A percentile compares a stretch with the other conserved stretches of the same genome.
These are phyloP conservation scores for Syzygium oleosum DNA, from an alignment of 345 rosid genomes.

Conservation along the genomic window DNA sequence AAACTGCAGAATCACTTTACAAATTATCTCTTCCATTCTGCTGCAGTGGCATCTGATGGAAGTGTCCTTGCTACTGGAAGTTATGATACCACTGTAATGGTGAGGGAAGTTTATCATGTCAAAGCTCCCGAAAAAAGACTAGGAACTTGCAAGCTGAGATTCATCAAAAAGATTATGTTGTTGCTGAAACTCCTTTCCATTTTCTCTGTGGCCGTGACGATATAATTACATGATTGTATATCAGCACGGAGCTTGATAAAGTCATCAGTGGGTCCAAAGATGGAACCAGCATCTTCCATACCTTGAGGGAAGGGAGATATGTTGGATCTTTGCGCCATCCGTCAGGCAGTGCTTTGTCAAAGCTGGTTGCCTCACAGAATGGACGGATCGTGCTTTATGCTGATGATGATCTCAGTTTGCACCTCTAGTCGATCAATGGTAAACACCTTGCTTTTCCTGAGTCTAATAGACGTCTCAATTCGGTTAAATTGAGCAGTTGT, in stretches of 20 bases:
- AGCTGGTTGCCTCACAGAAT: constrained; percentile 78
- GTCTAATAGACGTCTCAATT: constrained; percentile 87
- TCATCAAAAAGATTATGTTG: constrained; percentile 57
- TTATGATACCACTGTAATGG: constrained; percentile 94
- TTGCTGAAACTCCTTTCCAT: constrained; percentile 86
- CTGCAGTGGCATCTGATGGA: constrained; percentile 82
- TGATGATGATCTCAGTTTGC: constrained; percentile 85
- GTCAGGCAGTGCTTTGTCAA: constrained; percentile 72
- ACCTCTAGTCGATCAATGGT: constrained; percentile 86
- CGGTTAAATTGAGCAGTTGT: constrained; percentile 76
- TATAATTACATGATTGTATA: constrained; percentile 75
- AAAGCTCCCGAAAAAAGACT: constrained; percentile 54
- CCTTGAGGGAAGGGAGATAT: constrained; percentile 83
- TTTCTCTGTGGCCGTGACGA: constrained; percentile 95
- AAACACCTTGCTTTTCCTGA: constrained; percentile 84
- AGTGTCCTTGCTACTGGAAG: constrained; percentile 92
- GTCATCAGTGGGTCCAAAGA: constrained; percentile 98
- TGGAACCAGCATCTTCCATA: constrained; percentile 88
- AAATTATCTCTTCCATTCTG: constrained; percentile 2
- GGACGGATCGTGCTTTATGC: constrained; percentile 76
- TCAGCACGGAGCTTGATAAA: constrained; percentile 84
- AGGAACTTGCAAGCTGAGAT: constrained; percentile 39
- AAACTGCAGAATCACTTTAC: neutral
- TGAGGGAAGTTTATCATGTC: constrained; percentile 68
- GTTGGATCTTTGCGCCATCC: constrained; percentile 84